A percentile compares a stretch with the other conserved stretches of the same genome.
Evolutionary conservation across 352 stramenopile species (phyloP).

Genomic region (Phytophthora constricta): DNA sequence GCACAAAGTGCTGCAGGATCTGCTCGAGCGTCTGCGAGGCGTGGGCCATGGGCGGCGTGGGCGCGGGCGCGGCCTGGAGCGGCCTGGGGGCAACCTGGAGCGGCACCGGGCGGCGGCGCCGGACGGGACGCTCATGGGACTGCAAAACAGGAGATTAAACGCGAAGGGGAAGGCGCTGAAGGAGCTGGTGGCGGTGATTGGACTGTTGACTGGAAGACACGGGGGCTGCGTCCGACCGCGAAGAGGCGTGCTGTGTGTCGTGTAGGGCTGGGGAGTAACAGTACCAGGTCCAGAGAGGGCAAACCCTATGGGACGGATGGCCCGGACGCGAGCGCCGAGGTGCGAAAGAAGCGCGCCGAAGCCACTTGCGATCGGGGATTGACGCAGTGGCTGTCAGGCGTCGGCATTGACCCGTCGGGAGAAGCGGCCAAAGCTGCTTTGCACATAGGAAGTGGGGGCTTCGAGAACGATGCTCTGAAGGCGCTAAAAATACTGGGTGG

Average conservation of each 20-base stretch:
- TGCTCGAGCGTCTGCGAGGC: slow-evolving; percentile 31
- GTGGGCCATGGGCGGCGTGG: not conserved
- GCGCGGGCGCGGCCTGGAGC: slow-evolving; percentile 2
- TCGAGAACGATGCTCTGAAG: too few species aligned
- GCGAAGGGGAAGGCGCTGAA: too few species aligned
- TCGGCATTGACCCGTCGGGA: too few species aligned
- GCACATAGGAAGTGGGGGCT: too few species aligned
- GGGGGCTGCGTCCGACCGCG: not conserved
- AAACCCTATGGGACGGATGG: not conserved
- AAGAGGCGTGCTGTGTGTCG: not conserved
- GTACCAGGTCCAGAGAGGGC: too few species aligned
- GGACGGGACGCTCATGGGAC: slow-evolving; percentile 34
- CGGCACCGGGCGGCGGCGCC: slow-evolving; percentile 27
- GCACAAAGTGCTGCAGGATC: slow-evolving; percentile 37
- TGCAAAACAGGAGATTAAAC: too few species aligned
- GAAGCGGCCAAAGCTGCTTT: too few species aligned
- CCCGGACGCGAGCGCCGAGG: not conserved
- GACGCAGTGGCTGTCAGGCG: too few species aligned
- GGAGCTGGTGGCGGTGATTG: not conserved
- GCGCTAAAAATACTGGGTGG: too few species aligned
- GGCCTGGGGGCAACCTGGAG: slow-evolving; percentile 19
- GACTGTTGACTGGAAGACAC: not conserved
- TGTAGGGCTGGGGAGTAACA: not conserved
- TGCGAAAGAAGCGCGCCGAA: slow-evolving; percentile 1
- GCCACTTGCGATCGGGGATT: not conserved